phyloP scores from a whole-genome alignment of 2,329 filamentous ascomycete genomes.

The Botryotinia calthae region DNA sequence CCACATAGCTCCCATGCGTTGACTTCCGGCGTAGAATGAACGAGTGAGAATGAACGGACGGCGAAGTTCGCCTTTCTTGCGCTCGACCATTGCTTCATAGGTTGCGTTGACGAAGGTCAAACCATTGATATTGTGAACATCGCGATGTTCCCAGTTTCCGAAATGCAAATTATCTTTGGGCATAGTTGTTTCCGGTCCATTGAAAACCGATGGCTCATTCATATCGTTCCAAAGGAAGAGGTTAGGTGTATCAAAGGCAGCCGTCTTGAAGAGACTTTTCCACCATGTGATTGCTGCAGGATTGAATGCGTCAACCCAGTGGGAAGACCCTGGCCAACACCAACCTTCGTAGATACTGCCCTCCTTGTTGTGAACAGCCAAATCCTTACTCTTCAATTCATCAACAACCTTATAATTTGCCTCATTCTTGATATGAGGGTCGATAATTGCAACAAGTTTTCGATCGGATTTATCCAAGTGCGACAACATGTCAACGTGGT shows the following conservation, averaged over 20 bases:
- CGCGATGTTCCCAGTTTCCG: slow-evolving; percentile 92
- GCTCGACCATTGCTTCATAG: slow-evolving; percentile 76
- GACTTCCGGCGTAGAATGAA: slow-evolving; percentile 87
- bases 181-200: slow-evolving; percentile 97
- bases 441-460: slow-evolving; percentile 91
- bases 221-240: slow-evolving; percentile 99
- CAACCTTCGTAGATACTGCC: slow-evolving; percentile 87
- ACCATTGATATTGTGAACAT: slow-evolving; percentile 93
- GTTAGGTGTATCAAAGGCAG: slow-evolving; percentile 86
- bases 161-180: slow-evolving; percentile 95
- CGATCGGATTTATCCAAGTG: slow-evolving; percentile 81
- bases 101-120: slow-evolving; percentile 96
- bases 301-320: slow-evolving; percentile 97
- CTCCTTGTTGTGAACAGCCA: slow-evolving; percentile 88
- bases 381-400: slow-evolving; percentile 77
- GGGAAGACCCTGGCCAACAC: slow-evolving; percentile 97
- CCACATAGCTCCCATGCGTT: slow-evolving; percentile 94
- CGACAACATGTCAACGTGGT: slow-evolving; percentile 84
- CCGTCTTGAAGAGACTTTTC: slow-evolving; percentile 82
- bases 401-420: slow-evolving; percentile 73
- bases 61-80: slow-evolving; percentile 79
- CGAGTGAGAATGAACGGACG: slow-evolving; percentile 92
- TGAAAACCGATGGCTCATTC: slow-evolving; percentile 99
- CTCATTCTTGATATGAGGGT: slow-evolving; percentile 95
- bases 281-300: slow-evolving; percentile 91